These are phyloP conservation scores for Zygosaccharomyces pseudobailii DNA, from an alignment of 1,139 yeast species.

Conservation along the genomic window DNA sequence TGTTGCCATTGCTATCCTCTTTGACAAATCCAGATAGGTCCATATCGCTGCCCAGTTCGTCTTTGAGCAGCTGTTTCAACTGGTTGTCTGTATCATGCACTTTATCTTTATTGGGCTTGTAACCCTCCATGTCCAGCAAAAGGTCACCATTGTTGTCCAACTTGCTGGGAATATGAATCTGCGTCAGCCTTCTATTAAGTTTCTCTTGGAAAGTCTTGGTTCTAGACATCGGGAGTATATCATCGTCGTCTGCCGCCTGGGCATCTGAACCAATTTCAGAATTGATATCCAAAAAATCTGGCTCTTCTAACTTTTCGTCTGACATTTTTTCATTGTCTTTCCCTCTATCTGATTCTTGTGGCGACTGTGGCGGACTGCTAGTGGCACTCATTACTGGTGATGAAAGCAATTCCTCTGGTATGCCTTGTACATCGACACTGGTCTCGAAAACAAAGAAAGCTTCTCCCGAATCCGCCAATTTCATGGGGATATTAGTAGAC, in stretches of 20 bases:
- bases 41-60: constrained; percentile 56
- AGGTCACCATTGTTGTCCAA: constrained; percentile 88
- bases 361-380: constrained; percentile 59
- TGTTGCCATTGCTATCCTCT: constrained; percentile 68
- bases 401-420: constrained; percentile 76
- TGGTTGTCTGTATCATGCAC: constrained; percentile 64
- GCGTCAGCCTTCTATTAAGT: constrained; percentile 60
- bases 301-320: constrained; percentile 41
- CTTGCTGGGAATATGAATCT: constrained; percentile 79
- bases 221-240: constrained; percentile 20
- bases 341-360: constrained; percentile 34
- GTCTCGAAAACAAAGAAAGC: constrained; percentile 97
- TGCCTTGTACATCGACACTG: constrained; percentile 46
- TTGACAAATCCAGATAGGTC: constrained; percentile 48
- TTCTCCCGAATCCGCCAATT: constrained; percentile 95
- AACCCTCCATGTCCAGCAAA: constrained; percentile 92
- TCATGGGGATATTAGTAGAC: constrained; percentile 85
- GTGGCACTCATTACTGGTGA: constrained; percentile 89
- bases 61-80: constrained; percentile 65
- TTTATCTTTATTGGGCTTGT: constrained; percentile 79
- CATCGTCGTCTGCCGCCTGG: constrained; percentile 6
- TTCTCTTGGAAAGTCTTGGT: constrained; percentile 39
- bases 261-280: not conserved
- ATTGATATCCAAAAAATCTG: constrained; percentile 48
- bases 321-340: constrained; percentile 4